phyloP scores from a whole-genome alignment of 768 basidiomycete genomes.

The Phylloporus sp. region DNA sequence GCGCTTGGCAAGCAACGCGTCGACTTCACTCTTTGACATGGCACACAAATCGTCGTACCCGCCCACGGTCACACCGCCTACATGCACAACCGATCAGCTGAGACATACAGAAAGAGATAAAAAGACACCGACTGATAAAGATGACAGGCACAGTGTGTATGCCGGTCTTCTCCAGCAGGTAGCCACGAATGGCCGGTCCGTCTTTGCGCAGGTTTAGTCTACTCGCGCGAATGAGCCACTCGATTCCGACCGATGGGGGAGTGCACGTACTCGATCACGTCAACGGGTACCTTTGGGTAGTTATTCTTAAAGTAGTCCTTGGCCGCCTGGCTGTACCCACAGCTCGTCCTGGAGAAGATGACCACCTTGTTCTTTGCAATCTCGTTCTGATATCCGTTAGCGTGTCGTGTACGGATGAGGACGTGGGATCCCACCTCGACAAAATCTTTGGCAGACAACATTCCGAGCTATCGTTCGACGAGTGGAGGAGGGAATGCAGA shows the following conservation, averaged over 20 bases:
- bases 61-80: conserved; percentile 19
- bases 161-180: conserved; percentile 56
- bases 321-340: conserved; percentile 47
- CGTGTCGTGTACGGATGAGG: no score
- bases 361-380: conserved; percentile 48
- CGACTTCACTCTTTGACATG: neutral
- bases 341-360: conserved; percentile 58
- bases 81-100: neutral
- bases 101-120: neutral
- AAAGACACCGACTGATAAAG: conserved; percentile 54
- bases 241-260: neutral
- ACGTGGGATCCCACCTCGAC: conserved; percentile 46
- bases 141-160: conserved; percentile 73
- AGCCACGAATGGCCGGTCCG: conserved; percentile 58
- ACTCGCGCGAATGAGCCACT: neutral
- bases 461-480: conserved; percentile 5
- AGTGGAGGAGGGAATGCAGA: conserved; percentile 28
- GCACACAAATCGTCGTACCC: conserved; percentile 17
- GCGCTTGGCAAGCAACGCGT: conserved; percentile 9
- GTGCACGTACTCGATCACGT: conserved; percentile 47
- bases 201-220: conserved; percentile 57
- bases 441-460: conserved; percentile 31
- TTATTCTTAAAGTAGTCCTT: conserved; percentile 42
- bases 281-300: conserved; percentile 35
- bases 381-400: conserved; percentile 37